Conservation (phyloP, 1,284 basidiomycete species). For the Marasmius sp. region DNA sequence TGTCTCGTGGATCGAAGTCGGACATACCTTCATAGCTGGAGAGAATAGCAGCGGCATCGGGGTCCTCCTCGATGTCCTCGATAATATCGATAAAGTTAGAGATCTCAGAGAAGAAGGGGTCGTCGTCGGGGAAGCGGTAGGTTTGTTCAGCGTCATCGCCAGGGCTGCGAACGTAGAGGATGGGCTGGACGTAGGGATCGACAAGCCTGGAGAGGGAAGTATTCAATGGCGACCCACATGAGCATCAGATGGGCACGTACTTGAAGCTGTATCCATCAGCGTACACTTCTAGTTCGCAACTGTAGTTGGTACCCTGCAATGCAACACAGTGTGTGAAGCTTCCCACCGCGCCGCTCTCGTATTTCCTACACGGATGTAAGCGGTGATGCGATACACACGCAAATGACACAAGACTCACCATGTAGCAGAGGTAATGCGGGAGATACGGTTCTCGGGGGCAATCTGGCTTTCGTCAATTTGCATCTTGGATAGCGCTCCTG, state of each 20-base stretch:
- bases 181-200: conserved; percentile 84
- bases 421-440: conserved; percentile 76
- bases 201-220: conserved; percentile 58
- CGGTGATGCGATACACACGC: not conserved
- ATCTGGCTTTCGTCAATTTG: conserved; percentile 81
- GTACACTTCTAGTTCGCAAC: conserved; percentile 90
- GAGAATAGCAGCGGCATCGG: conserved; percentile 68
- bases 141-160: conserved; percentile 84
- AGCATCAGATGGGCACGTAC: conserved; percentile 36
- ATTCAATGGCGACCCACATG: not conserved
- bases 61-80: conserved; percentile 76
- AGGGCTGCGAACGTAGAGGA: conserved; percentile 82
- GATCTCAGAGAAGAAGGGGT: conserved; percentile 91
- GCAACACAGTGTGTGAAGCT: conserved; percentile 86
- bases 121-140: conserved; percentile 79
- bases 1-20: not conserved
- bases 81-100: conserved; percentile 84
- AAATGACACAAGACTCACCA: conserved; percentile 46
- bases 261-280: conserved; percentile 86
- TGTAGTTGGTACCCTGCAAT: conserved; percentile 88
- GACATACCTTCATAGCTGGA: conserved; percentile 69
- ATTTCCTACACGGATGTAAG: conserved; percentile 63
- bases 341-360: conserved; percentile 89
- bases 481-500: conserved; percentile 84
- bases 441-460: conserved; percentile 75